Evolutionary conservation across 805 yeast genomes (phyloP).

Genomic region (Metschnikowia chrysomelidarum): DNA sequence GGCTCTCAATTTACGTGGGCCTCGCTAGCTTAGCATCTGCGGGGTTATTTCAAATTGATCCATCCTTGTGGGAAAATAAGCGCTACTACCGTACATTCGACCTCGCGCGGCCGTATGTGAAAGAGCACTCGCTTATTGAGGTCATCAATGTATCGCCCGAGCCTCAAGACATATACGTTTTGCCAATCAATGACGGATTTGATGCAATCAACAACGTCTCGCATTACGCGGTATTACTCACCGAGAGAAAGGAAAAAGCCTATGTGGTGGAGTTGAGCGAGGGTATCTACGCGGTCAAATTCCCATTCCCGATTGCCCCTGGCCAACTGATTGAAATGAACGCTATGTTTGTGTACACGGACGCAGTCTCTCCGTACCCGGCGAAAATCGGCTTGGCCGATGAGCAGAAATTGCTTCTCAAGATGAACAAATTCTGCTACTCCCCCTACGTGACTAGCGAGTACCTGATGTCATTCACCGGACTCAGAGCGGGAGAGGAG

Average conservation of each 20-base stretch:
- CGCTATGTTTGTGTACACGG: slow-evolving; percentile 48
- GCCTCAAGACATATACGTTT: slow-evolving; percentile 55
- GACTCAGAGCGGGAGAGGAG: slow-evolving; percentile 47
- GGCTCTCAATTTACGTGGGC: slow-evolving; percentile 14
- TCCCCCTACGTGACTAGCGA: slow-evolving; percentile 59
- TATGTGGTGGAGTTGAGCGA: slow-evolving; percentile 21
- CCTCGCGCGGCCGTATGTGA: slow-evolving; percentile 61
- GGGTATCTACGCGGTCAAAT: slow-evolving; percentile 40
- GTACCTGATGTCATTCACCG: slow-evolving; percentile 45
- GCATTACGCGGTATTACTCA: slow-evolving; percentile 37
- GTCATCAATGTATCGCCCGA: slow-evolving; percentile 55
- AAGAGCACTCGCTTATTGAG: slow-evolving; percentile 55
- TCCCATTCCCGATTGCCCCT: slow-evolving; percentile 70
- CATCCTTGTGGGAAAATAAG: slow-evolving; percentile 52
- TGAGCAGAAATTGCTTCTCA: slow-evolving; percentile 56
- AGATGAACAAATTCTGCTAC: slow-evolving; percentile 53
- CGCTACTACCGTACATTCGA: slow-evolving; percentile 60
- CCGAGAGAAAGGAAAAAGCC: slow-evolving; percentile 26
- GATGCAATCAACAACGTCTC: slow-evolving; percentile 43
- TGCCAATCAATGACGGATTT: slow-evolving; percentile 54
- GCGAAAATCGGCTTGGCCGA: slow-evolving; percentile 55
- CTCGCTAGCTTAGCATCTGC: slow-evolving; percentile 10
- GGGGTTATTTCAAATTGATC: slow-evolving; percentile 10
- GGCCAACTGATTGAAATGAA: slow-evolving; percentile 49
- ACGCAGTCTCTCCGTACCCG: slow-evolving; percentile 60